Percentiles rank a stretch among this genome's conserved stretches.
Evolutionary conservation across 1,139 yeast species (phyloP).

Genomic region (Yamadazyma conglobata): DNA sequence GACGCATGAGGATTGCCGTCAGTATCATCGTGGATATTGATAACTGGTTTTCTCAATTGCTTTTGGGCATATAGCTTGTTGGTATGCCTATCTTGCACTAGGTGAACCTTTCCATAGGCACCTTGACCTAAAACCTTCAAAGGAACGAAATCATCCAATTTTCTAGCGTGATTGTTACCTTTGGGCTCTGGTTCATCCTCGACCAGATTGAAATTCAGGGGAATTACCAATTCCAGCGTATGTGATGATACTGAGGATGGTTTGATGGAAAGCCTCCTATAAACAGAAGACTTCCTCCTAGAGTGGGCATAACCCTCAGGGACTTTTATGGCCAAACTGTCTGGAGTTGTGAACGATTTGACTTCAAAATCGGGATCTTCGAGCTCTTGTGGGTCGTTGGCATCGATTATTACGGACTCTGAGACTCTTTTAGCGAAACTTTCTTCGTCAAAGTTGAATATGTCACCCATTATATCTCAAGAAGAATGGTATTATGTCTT

Average conservation of each 20-base stretch:
- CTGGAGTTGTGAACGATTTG: slow-evolving; percentile 3
- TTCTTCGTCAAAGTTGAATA: slow-evolving; percentile 24
- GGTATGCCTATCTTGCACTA: slow-evolving; percentile 32
- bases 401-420: slow-evolving; percentile 7
- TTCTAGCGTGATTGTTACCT: slow-evolving; percentile 7
- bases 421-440: slow-evolving; percentile 12
- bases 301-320: too few species aligned
- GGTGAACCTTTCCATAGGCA: slow-evolving; percentile 41
- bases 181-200: slow-evolving; percentile 9
- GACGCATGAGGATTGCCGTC: slow-evolving; percentile 5
- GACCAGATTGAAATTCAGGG: slow-evolving; percentile 17
- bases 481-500: too few species aligned
- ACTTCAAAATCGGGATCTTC: slow-evolving; percentile 4
- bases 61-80: slow-evolving; percentile 39
- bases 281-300: slow-evolving; percentile 23
- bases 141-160: slow-evolving; percentile 30
- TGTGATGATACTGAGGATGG: slow-evolving; percentile 17
- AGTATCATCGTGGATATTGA: slow-evolving; percentile 17
- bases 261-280: slow-evolving; percentile 22
- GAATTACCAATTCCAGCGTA: slow-evolving; percentile 20
- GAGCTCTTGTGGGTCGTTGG: slow-evolving; percentile 3
- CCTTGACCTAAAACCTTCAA: slow-evolving; percentile 41
- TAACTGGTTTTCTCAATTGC: slow-evolving; percentile 37
- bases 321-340: too few species aligned
- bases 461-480: slow-evolving; percentile 10